Conservation (phyloP, 164 flowering plant species). For the Nymphaea thermarum region DNA sequence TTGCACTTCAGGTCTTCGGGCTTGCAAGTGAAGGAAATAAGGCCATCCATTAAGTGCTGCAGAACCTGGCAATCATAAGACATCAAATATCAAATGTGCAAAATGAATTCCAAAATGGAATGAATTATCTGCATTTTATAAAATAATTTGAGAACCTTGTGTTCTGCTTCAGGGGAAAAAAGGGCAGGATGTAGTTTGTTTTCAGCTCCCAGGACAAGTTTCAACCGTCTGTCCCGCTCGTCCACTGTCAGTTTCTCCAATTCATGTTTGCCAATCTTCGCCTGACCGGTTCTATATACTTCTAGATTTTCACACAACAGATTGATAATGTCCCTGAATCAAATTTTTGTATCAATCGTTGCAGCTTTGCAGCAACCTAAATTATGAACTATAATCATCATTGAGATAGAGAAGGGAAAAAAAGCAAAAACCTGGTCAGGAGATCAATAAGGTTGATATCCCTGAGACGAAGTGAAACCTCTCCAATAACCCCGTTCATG, state of each 20-base stretch:
- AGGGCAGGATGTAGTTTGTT: constrained; percentile 93
- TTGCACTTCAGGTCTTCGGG: constrained; percentile 81
- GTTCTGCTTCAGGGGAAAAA: constrained; percentile 89
- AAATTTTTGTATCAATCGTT: background rate
- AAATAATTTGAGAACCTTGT: constrained; percentile 45
- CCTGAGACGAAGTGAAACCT: constrained; percentile 69
- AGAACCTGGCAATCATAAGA: constrained; percentile 48
- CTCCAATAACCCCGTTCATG: constrained; percentile 76
- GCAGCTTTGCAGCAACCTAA: too few species aligned
- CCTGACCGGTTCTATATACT: constrained; percentile 55
- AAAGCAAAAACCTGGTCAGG: constrained; percentile 56
- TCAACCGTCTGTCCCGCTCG: constrained; percentile 49
- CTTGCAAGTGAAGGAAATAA: constrained; percentile 59
- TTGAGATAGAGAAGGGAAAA: constrained; percentile 1
- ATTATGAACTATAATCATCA: too few species aligned
- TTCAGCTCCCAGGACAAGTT: constrained; percentile 53
- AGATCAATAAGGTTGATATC: constrained; percentile 86
- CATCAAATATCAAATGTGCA: background rate
- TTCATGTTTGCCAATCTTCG: constrained; percentile 47
- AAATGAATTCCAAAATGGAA: background rate
- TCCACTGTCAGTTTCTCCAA: constrained; percentile 29
- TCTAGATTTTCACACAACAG: constrained; percentile 68
- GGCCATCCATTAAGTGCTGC: constrained; percentile 84
- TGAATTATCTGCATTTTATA: background rate
- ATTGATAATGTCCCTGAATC: constrained; percentile 69